phyloP scores from a whole-genome alignment of 164 flowering plant genomes.

The Macadamia tetraphylla region DNA sequence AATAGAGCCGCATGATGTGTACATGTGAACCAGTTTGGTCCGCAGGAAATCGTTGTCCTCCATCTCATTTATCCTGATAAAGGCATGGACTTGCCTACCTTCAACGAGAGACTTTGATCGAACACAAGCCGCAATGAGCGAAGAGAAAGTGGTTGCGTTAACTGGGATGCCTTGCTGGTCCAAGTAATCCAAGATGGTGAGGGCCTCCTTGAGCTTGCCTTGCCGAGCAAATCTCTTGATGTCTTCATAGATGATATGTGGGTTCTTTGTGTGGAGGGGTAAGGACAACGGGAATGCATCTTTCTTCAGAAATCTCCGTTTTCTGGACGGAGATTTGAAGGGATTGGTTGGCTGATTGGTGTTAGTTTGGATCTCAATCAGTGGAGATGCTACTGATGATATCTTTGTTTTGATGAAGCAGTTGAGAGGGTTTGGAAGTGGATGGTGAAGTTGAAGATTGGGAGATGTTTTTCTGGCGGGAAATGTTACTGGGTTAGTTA shows the following conservation, averaged over 20 bases:
- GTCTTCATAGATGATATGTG: conserved; percentile 48
- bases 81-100: conserved; percentile 46
- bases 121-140: conserved; percentile 57
- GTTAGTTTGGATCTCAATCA: not conserved
- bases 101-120: conserved; percentile 36
- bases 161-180: conserved; percentile 67
- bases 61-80: conserved; percentile 57
- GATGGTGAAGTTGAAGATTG: too few species aligned
- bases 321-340: conserved; percentile 3
- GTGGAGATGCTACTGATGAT: not conserved
- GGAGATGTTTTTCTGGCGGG: too few species aligned
- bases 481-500: too few species aligned
- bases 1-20: conserved; percentile 61
- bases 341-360: not conserved
- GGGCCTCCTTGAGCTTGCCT: conserved; percentile 59
- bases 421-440: too few species aligned
- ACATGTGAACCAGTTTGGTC: conserved; percentile 67
- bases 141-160: conserved; percentile 63
- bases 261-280: conserved; percentile 65
- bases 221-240: conserved; percentile 52
- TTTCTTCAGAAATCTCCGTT: conserved; percentile 18
- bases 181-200: conserved; percentile 59
- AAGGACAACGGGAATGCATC: conserved; percentile 46
- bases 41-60: conserved; percentile 58
- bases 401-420: not conserved